These are phyloP conservation scores for Nothophytophthora sp. DNA, from an alignment of 352 stramenopile species.

Conservation along the genomic window DNA sequence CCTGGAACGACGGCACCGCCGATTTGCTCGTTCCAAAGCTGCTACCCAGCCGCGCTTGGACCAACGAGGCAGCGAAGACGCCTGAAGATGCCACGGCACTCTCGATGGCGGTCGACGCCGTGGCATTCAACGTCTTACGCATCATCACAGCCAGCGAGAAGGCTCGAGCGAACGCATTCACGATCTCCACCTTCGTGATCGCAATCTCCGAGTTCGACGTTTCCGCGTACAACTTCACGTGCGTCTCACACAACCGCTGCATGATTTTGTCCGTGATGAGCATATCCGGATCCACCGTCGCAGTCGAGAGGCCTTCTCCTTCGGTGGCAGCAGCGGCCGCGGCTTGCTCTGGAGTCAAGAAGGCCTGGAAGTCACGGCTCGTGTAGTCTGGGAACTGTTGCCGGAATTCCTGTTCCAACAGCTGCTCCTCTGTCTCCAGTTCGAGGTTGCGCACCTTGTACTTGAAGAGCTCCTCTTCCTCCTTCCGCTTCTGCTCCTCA, in stretches of 20 bases:
- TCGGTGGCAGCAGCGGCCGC: constrained; percentile 11
- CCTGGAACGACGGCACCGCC: constrained; percentile 49
- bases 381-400: constrained; percentile 95
- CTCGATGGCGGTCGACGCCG: constrained; percentile 44
- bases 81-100: constrained; percentile 50
- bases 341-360: constrained; percentile 48
- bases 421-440: constrained; percentile 80
- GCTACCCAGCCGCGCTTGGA: constrained; percentile 65
- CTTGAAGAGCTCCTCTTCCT: constrained; percentile 82
- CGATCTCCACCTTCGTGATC: constrained; percentile 44
- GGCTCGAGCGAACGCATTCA: constrained; percentile 65
- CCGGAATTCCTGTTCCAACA: constrained; percentile 88
- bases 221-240: constrained; percentile 69
- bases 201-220: constrained; percentile 43
- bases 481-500: constrained; percentile 69
- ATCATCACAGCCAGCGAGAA: constrained; percentile 75
- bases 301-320: constrained; percentile 4
- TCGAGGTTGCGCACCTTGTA: constrained; percentile 86
- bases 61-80: constrained; percentile 66
- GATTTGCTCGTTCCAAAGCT: constrained; percentile 25
- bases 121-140: constrained; percentile 65
- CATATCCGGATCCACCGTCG: constrained; percentile 34
- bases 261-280: constrained; percentile 78
- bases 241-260: constrained; percentile 70
- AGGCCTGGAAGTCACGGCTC: constrained; percentile 63